Evolutionary conservation across 768 basidiomycete species (phyloP), one percentile per base, ranked within the genome.

Genomic region (Auriculariales sp.): DNA sequence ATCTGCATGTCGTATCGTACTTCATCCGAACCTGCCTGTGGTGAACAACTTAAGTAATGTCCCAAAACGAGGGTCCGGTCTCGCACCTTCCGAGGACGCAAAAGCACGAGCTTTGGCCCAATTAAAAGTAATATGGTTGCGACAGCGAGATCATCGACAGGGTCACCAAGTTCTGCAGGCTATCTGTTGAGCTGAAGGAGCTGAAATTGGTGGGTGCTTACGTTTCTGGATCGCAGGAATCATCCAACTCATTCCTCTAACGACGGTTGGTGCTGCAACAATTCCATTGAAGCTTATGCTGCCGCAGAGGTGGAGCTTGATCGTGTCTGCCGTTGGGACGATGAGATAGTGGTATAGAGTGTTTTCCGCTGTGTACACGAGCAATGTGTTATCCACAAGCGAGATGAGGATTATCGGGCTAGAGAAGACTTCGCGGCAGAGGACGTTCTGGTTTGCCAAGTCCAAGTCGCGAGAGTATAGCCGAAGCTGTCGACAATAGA

Each of bases 1-100:
- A 98, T 85, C 61, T 97, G 94, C 73, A 97, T 82, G 64, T 97
- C 94, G 59, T 99, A 99, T 57, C 83, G 88, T 62, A 94, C 88
- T 68, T 97, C 92, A 56, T 87, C 81, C 50, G 78, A 71, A 1
- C 78, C 85, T 2, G 88, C 79, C 87, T 92, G 47, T 35, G n/a
- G 5, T 47, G 22, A n/a, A 46, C 46, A 52, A 22, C 30, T 46
- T 24, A 19, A 45, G 54, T 22, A 49, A 30, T 42, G 39, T 32
- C 36, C 28, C 35, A 17, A 24, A 46, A 33, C 14, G 28, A 24
- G 28, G 50, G 22, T 15, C 27, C n/a, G 31, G 15, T 46, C 24
- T 54, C 66, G 36, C 55, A 83, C 91, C 71, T 91, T 89, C 53
- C 92, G 72, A 5, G 94, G 93, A 28, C 88, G 79, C 31, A 99